phyloP scores from a whole-genome alignment of 164 flowering plant species.

The Umbellularia californica region DNA sequence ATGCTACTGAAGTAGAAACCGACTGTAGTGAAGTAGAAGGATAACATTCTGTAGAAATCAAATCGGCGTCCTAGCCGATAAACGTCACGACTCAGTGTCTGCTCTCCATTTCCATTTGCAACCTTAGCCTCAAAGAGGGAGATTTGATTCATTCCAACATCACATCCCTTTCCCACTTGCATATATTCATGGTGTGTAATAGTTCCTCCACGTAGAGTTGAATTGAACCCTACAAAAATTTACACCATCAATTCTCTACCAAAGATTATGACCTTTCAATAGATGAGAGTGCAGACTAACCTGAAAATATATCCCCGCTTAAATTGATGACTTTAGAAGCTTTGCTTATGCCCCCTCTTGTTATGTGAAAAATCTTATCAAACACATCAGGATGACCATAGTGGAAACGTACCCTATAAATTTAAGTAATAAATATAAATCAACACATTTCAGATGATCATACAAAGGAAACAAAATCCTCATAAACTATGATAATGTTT shows the following conservation, averaged over 20 bases:
- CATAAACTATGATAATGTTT: no score
- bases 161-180: conserved; percentile 97
- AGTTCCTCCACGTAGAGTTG: conserved; percentile 84
- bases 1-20: conserved; percentile 97
- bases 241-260: conserved; percentile 3
- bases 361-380: conserved; percentile 37
- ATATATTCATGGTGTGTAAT: conserved; percentile 95
- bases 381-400: conserved; percentile 49
- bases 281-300: conserved; percentile 13
- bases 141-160: conserved; percentile 98
- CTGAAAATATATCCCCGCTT: conserved; percentile 44
- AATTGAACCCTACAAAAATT: conserved; percentile 65
- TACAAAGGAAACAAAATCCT: neutral
- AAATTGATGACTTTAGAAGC: conserved; percentile 36
- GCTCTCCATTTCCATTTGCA: conserved; percentile 98
- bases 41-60: conserved; percentile 94
- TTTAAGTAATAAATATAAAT: conserved; percentile 3
- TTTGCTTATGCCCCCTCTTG: conserved; percentile 45
- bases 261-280: neutral
- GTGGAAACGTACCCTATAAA: conserved; percentile 38
- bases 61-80: conserved; percentile 94
- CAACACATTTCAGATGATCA: neutral
- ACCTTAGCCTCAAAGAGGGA: conserved; percentile 95
- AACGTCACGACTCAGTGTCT: conserved; percentile 95
- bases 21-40: conserved; percentile 92